These are phyloP conservation scores for Claviceps lovelessii DNA, from an alignment of 2,329 filamentous ascomycete species.

Conservation along the genomic window DNA sequence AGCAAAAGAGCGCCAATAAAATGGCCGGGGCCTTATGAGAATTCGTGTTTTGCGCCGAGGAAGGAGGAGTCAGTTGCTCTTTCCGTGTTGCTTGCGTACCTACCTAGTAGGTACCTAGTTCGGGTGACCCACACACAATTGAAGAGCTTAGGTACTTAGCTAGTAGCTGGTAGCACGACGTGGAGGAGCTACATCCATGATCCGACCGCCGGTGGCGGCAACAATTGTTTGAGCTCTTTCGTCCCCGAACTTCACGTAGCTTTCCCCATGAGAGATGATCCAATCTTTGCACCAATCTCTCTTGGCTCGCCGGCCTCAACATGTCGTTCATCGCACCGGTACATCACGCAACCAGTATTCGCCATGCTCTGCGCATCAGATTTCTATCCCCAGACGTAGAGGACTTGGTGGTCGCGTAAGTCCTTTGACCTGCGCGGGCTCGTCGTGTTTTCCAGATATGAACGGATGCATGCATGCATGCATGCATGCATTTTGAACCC, in stretches of 20 bases:
- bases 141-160: neutral
- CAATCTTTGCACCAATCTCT: neutral
- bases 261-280: slow-evolving; percentile 12
- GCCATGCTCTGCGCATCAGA: slow-evolving; percentile 70
- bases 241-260: slow-evolving; percentile 6
- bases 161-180: no score
- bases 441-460: neutral
- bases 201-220: slow-evolving; percentile 1
- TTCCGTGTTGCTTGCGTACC: neutral
- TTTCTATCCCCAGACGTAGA: slow-evolving; percentile 63
- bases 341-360: slow-evolving; percentile 78
- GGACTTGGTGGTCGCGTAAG: slow-evolving; percentile 78
- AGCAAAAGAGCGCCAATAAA: neutral
- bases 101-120: neutral
- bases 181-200: neutral
- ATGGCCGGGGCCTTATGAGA: neutral
- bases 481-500: neutral
- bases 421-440: neutral
- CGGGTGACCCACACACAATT: neutral
- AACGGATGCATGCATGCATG: neutral
- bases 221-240: slow-evolving; percentile 11
- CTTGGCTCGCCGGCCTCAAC: slow-evolving; percentile 4
- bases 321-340: slow-evolving; percentile 97
- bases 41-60: neutral
- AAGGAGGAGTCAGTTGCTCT: neutral